Percentiles rank a stretch among this genome's conserved stretches.
phyloP scores from a whole-genome alignment of 306 rosid species.

The Hippophae rhamnoides region DNA sequence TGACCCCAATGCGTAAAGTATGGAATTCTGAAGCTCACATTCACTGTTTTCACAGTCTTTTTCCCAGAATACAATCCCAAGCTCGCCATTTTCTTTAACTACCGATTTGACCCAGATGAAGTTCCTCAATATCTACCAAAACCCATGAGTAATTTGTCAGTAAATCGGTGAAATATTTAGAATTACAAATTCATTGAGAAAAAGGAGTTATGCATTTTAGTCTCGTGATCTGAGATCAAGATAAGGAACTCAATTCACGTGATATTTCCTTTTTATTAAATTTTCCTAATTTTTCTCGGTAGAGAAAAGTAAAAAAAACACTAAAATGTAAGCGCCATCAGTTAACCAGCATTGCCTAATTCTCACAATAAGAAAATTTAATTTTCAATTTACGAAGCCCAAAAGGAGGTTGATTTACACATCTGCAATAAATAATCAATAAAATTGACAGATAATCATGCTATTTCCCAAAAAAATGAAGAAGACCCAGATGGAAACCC shows the following conservation, averaged over 20 bases:
- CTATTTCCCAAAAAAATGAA: slow-evolving; percentile 12
- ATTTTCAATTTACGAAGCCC: no score
- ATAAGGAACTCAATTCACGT: background rate
- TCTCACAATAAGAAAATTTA: background rate
- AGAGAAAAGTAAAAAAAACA: background rate
- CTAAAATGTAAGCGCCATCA: background rate
- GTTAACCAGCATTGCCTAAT: background rate
- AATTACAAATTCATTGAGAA: background rate
- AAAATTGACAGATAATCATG: background rate
- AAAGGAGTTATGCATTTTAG: background rate
- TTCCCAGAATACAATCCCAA: slow-evolving; percentile 44
- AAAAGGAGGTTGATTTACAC: background rate
- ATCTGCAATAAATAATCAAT: slow-evolving; percentile 5
- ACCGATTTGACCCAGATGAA: slow-evolving; percentile 25
- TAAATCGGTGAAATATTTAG: slow-evolving; percentile 6
- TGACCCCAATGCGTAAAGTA: slow-evolving; percentile 90
- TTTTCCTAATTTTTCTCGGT: background rate
- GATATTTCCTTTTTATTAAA: background rate
- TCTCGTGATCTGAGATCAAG: background rate
- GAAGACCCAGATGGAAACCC: slow-evolving; percentile 21
- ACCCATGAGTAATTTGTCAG: slow-evolving; percentile 12
- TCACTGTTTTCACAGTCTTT: slow-evolving; percentile 47
- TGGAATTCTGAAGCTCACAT: slow-evolving; percentile 67
- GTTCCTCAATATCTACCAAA: slow-evolving; percentile 14
- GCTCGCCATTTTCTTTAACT: slow-evolving; percentile 46